Evolutionary conservation across 495 filamentous ascomycete genomes (phyloP).

Genomic region (Xylaria nigripes): DNA sequence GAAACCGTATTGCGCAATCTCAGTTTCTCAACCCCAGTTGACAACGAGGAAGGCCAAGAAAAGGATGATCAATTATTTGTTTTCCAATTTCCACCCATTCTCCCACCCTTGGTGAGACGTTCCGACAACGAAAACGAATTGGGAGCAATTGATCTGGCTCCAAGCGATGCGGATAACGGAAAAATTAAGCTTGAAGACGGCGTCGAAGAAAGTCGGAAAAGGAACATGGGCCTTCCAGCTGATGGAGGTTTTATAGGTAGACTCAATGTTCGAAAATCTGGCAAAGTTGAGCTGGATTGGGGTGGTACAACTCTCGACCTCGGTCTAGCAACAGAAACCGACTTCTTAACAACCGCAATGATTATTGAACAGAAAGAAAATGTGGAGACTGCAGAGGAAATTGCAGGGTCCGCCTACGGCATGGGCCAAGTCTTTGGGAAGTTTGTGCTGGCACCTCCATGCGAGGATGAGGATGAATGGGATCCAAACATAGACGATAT

Average conservation of each 20-base stretch:
- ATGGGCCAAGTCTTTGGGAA: constrained; percentile 54
- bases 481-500: constrained; percentile 21
- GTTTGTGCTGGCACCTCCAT: constrained; percentile 49
- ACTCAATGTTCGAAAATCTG: constrained; percentile 51
- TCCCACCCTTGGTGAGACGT: constrained; percentile 44
- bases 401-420: constrained; percentile 39
- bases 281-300: constrained; percentile 53
- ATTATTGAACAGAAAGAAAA: constrained; percentile 38
- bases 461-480: constrained; percentile 42
- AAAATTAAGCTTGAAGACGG: constrained; percentile 24
- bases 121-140: constrained; percentile 13
- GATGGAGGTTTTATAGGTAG: constrained; percentile 49
- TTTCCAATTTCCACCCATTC: constrained; percentile 56
- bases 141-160: constrained; percentile 28
- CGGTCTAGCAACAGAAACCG: constrained; percentile 32
- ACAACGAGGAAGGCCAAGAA: constrained; percentile 16
- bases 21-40: constrained; percentile 16
- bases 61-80: constrained; percentile 50
- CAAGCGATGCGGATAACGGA: constrained; percentile 9
- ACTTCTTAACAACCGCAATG: constrained; percentile 38
- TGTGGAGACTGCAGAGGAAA: constrained; percentile 30
- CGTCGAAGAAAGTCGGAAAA: constrained; percentile 14
- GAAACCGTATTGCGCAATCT: constrained; percentile 27
- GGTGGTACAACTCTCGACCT: constrained; percentile 46
- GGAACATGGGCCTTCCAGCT: constrained; percentile 22